phyloP scores from a whole-genome alignment of 176 grass and related monocot genomes.

The Carex littledalei region DNA sequence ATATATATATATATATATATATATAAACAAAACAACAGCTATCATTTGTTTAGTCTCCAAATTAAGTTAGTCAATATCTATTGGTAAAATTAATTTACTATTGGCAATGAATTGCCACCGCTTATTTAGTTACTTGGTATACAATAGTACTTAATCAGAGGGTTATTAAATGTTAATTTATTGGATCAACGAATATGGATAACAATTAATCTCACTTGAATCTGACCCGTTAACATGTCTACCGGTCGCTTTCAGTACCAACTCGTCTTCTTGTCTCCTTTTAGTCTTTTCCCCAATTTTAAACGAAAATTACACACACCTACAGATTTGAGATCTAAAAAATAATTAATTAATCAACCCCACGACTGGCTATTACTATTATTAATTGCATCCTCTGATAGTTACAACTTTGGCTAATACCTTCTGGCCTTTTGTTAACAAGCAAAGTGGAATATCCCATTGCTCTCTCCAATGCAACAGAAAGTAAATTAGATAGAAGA shows the following conservation, averaged over 20 bases:
- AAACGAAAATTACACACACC: neutral
- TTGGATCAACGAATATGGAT: neutral
- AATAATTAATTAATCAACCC: neutral
- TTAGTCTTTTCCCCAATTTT: neutral
- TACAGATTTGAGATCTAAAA: neutral
- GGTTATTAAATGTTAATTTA: neutral
- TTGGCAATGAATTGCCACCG: neutral
- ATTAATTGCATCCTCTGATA: neutral
- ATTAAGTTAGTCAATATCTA: too few species aligned
- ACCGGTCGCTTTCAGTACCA: neutral
- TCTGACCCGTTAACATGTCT: neutral
- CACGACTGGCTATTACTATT: neutral
- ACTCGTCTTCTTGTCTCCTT: constrained; percentile 6
- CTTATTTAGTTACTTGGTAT: neutral
- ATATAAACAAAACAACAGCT: too few species aligned
- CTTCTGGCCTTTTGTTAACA: neutral
- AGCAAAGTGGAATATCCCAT: constrained; percentile 4
- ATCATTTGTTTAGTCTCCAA: too few species aligned
- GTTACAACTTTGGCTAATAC: neutral
- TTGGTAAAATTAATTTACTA: too few species aligned
- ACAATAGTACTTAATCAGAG: neutral
- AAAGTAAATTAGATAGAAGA: neutral
- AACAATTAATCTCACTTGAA: neutral
- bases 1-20: too few species aligned
- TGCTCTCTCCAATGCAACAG: neutral